Evolutionary conservation across 495 filamentous ascomycete species (phyloP).

Genomic region (Chaetomidium leptoderma): DNA sequence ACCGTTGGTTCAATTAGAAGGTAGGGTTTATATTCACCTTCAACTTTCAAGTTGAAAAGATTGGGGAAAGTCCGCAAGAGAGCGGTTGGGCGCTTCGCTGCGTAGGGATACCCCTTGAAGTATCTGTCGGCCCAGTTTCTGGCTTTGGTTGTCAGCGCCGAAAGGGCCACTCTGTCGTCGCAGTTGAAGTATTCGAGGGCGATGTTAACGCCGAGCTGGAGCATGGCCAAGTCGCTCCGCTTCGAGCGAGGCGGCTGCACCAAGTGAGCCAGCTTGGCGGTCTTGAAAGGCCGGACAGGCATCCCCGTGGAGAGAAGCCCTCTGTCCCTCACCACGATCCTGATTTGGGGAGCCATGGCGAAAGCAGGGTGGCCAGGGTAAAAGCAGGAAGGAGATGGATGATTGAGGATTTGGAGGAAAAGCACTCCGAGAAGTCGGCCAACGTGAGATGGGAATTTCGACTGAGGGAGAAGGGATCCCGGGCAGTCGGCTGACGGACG

Average conservation of each 20-base stretch:
- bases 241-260: slow-evolving; percentile 15
- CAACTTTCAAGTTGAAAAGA: slow-evolving; percentile 27
- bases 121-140: slow-evolving; percentile 25
- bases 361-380: background rate
- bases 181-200: slow-evolving; percentile 30
- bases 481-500: background rate
- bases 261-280: background rate
- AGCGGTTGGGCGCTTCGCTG: slow-evolving; percentile 14
- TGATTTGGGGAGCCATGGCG: slow-evolving; percentile 12
- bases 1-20: background rate
- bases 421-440: background rate
- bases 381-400: background rate
- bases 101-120: slow-evolving; percentile 23
- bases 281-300: background rate
- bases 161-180: slow-evolving; percentile 11
- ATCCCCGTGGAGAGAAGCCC: background rate
- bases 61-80: slow-evolving; percentile 22
- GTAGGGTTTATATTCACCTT: slow-evolving; percentile 5
- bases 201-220: slow-evolving; percentile 25
- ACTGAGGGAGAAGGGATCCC: background rate
- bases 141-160: slow-evolving; percentile 21
- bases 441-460: background rate
- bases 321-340: slow-evolving; percentile 9
- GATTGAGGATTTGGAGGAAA: background rate
- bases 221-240: slow-evolving; percentile 14